Conservation (phyloP, 306 rosid species). For the Vicia villosa region DNA sequence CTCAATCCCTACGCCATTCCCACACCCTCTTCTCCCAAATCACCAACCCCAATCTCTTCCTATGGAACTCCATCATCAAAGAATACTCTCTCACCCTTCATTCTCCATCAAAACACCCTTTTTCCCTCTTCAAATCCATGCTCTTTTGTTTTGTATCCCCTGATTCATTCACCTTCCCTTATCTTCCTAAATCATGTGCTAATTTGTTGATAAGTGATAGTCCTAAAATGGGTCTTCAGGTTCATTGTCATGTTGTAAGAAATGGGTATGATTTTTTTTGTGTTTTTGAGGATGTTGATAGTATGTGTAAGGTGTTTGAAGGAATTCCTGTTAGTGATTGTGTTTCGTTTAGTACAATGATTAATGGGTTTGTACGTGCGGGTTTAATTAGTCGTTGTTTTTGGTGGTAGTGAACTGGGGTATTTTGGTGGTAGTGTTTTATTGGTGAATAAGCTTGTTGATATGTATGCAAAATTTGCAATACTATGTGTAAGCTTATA, state of each 20-base stretch:
- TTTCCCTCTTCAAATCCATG: slow-evolving; percentile 47
- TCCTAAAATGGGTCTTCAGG: slow-evolving; percentile 36
- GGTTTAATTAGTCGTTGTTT: slow-evolving; percentile 32
- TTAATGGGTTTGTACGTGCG: slow-evolving; percentile 43
- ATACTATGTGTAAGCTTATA: slow-evolving; percentile 50
- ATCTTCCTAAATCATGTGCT: slow-evolving; percentile 44
- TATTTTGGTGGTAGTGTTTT: slow-evolving; percentile 20
- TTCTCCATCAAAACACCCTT: slow-evolving; percentile 31
- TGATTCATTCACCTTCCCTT: slow-evolving; percentile 46
- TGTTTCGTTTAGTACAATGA: slow-evolving; percentile 47
- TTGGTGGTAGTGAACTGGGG: slow-evolving; percentile 29
- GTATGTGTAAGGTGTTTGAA: slow-evolving; percentile 42
- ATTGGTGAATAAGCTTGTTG: slow-evolving; percentile 44
- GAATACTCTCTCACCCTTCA: slow-evolving; percentile 36
- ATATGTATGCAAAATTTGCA: slow-evolving; percentile 81
- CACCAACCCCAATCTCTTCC: slow-evolving; percentile 41
- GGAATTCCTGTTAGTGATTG: slow-evolving; percentile 43
- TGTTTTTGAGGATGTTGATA: slow-evolving; percentile 8
- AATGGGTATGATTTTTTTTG: slow-evolving; percentile 37
- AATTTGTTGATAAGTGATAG: background rate
- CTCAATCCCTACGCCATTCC: slow-evolving; percentile 23
- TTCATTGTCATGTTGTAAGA: slow-evolving; percentile 41
- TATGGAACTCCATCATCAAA: slow-evolving; percentile 47
- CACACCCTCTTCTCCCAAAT: slow-evolving; percentile 40
- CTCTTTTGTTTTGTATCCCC: slow-evolving; percentile 30